Percentiles rank a stretch among this genome's conserved stretches.
Conservation (phyloP, 768 basidiomycete genomes). For the Boletus reticuloceps region DNA sequence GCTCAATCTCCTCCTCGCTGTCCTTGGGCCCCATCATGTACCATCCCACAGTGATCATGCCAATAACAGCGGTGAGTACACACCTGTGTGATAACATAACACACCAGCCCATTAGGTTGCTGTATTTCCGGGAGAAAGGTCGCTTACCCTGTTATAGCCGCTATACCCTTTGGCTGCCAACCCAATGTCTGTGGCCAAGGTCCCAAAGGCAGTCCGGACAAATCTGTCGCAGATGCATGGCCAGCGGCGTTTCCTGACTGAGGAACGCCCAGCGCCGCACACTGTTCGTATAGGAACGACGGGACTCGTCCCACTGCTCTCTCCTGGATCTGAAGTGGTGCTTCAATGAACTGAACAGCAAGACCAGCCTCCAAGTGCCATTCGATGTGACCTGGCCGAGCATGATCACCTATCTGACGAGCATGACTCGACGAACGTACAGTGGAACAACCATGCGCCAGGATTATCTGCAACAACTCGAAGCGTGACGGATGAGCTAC, state of each 20-base stretch:
- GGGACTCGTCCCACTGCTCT: constrained; percentile 49
- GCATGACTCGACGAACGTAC: constrained; percentile 38
- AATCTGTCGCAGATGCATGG: constrained; percentile 62
- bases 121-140: background rate
- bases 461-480: constrained; percentile 90
- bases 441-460: constrained; percentile 86
- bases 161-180: constrained; percentile 71
- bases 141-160: constrained; percentile 69
- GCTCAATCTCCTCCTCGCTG: constrained; percentile 79
- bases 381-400: constrained; percentile 68
- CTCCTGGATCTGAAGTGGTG: constrained; percentile 69
- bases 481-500: constrained; percentile 66
- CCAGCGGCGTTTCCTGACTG: constrained; percentile 88
- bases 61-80: constrained; percentile 78
- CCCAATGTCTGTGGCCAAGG: constrained; percentile 74
- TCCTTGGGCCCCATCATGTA: constrained; percentile 75
- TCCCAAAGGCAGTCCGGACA: constrained; percentile 60
- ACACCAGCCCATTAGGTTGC: background rate
- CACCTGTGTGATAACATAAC: constrained; percentile 47
- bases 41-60: constrained; percentile 83
- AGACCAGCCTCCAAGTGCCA: constrained; percentile 87
- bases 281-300: constrained; percentile 65
- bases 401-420: background rate
- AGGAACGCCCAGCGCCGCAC: constrained; percentile 55
- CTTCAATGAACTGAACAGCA: constrained; percentile 81